Conservation (phyloP, 78 protist species). For the Dictyostelium brefeldianum region DNA sequence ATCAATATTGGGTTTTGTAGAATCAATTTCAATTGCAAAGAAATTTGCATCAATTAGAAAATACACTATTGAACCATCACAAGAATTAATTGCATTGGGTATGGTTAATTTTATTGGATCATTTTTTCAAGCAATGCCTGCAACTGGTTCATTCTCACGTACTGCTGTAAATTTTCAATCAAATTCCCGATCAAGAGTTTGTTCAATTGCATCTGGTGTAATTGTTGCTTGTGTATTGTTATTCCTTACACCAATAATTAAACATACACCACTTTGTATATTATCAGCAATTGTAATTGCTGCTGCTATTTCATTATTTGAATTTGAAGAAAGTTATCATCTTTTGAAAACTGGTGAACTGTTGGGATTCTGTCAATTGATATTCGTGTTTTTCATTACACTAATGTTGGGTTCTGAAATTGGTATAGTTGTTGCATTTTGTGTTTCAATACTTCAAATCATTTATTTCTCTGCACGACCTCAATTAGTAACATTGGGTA, state of each 20-base stretch:
- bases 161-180: slow-evolving; percentile 76
- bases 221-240: slow-evolving; percentile 62
- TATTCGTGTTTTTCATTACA: slow-evolving; percentile 51
- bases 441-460: slow-evolving; percentile 67
- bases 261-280: slow-evolving; percentile 78
- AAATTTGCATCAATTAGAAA: slow-evolving; percentile 70
- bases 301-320: slow-evolving; percentile 52
- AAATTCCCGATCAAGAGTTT: slow-evolving; percentile 50
- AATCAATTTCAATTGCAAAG: slow-evolving; percentile 77
- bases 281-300: slow-evolving; percentile 62
- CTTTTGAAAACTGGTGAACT: slow-evolving; percentile 45
- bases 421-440: slow-evolving; percentile 70
- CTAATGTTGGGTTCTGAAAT: slow-evolving; percentile 58
- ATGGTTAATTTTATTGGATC: slow-evolving; percentile 70
- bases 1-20: slow-evolving; percentile 74
- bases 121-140: slow-evolving; percentile 58
- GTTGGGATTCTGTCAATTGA: slow-evolving; percentile 46
- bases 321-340: slow-evolving; percentile 32
- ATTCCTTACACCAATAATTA: slow-evolving; percentile 48
- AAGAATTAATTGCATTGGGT: slow-evolving; percentile 78
- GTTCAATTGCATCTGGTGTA: slow-evolving; percentile 48
- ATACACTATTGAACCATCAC: slow-evolving; percentile 55
- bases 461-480: slow-evolving; percentile 80
- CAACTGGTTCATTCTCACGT: slow-evolving; percentile 78
- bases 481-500: slow-evolving; percentile 53